A percentile compares a stretch with the other conserved stretches of the same genome.
Conservation (phyloP, 1,284 basidiomycete genomes). For the Ceratobasidium sp. region DNA sequence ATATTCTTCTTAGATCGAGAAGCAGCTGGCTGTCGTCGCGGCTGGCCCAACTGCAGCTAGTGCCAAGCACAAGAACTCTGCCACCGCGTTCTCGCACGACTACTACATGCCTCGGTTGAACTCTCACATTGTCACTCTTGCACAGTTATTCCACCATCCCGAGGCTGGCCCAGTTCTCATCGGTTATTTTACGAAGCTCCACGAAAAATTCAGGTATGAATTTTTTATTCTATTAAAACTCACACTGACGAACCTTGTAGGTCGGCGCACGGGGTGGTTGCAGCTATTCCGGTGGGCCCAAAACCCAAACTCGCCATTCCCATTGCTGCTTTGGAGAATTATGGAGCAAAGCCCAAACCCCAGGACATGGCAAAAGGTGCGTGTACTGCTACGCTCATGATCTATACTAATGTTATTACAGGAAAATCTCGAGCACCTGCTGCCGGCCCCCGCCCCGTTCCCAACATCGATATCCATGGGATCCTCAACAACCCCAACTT, state of each 20-base stretch:
- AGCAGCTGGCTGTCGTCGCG: not conserved
- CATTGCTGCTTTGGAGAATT: not conserved
- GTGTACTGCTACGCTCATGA: not conserved
- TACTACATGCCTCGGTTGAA: not conserved
- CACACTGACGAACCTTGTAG: not conserved
- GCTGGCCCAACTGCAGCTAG: not conserved
- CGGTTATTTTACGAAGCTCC: not conserved
- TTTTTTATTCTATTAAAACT: not conserved
- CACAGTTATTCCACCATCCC: not conserved
- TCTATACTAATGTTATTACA: not conserved
- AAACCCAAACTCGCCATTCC: constrained; percentile 1
- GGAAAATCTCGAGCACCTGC: not conserved
- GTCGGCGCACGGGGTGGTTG: not conserved
- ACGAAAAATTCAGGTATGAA: not conserved
- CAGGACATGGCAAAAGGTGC: no score
- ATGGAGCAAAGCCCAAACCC: not conserved
- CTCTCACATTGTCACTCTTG: not conserved
- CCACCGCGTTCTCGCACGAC: not conserved
- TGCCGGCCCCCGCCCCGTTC: not conserved
- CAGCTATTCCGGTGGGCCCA: not conserved
- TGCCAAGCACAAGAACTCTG: not conserved
- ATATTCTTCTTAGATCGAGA: not conserved
- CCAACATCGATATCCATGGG: not conserved
- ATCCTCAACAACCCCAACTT: not conserved
- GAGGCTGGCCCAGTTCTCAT: not conserved